Evolutionary conservation across 495 filamentous ascomycete genomes (phyloP).

Genomic region (Hypoxylon subgilvum): DNA sequence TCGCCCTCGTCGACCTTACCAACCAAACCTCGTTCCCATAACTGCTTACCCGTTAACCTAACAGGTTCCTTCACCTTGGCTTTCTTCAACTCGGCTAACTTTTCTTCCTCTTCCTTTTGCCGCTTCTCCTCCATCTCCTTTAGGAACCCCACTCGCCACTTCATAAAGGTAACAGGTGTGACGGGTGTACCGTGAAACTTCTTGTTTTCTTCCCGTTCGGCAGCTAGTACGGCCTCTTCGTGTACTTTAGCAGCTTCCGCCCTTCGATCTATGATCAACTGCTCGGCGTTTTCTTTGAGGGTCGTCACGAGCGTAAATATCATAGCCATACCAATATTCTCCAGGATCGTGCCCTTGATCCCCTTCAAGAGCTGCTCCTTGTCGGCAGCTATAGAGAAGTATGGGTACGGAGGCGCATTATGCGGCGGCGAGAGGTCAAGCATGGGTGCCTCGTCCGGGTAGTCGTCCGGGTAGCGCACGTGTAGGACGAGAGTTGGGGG

Average conservation of each 20-base stretch:
- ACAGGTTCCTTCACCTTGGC: conserved; percentile 66
- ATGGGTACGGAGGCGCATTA: conserved; percentile 68
- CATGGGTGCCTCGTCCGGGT: conserved; percentile 82
- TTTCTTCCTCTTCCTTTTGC: conserved; percentile 67
- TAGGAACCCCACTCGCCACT: conserved; percentile 80
- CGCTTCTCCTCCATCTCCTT: conserved; percentile 77
- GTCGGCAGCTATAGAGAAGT: conserved; percentile 65
- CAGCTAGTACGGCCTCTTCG: conserved; percentile 70
- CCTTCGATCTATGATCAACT: conserved; percentile 70
- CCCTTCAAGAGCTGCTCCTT: conserved; percentile 70
- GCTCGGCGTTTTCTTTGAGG: conserved; percentile 86
- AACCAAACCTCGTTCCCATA: conserved; percentile 84
- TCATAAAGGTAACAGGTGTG: conserved; percentile 79
- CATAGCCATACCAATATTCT: conserved; percentile 98
- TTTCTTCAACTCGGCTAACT: conserved; percentile 77
- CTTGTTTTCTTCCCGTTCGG: conserved; percentile 89
- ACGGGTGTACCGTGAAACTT: conserved; percentile 95
- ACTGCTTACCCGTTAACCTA: conserved; percentile 76
- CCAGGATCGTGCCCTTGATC: conserved; percentile 73
- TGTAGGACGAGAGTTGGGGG: conserved; percentile 74
- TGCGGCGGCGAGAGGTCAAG: conserved; percentile 76
- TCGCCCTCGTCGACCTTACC: conserved; percentile 79
- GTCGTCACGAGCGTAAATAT: conserved; percentile 86
- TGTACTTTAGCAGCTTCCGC: conserved; percentile 64
- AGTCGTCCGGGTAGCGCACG: conserved; percentile 82